These are phyloP conservation scores for Jatropha multifida DNA, from an alignment of 441 rosid genomes.

Conservation along the genomic window DNA sequence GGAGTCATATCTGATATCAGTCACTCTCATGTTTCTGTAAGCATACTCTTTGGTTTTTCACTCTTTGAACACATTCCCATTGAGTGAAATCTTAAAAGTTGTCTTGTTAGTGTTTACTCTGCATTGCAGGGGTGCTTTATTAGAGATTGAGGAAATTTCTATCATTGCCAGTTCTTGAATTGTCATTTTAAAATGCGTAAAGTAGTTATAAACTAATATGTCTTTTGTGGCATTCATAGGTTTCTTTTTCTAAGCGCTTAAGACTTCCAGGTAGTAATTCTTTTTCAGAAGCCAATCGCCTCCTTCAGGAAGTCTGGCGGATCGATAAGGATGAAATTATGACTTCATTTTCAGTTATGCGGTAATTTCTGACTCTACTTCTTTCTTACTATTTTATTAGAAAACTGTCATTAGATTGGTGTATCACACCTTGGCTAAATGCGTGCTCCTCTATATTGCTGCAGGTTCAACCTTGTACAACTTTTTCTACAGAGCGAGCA, in stretches of 20 bases:
- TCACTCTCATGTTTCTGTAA: slow-evolving; percentile 77
- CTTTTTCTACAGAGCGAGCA: slow-evolving; percentile 62
- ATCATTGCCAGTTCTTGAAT: slow-evolving; percentile 17
- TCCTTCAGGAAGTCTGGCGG: slow-evolving; percentile 68
- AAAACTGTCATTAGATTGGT: neutral
- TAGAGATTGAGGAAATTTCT: slow-evolving; percentile 7
- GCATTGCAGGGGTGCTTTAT: slow-evolving; percentile 12
- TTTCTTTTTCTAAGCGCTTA: slow-evolving; percentile 78
- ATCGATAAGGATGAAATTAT: slow-evolving; percentile 78
- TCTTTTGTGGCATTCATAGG: slow-evolving; percentile 44
- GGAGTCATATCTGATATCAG: slow-evolving; percentile 75
- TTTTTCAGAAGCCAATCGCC: slow-evolving; percentile 48
- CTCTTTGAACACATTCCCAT: slow-evolving; percentile 6
- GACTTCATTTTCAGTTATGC: slow-evolving; percentile 85
- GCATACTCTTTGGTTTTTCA: slow-evolving; percentile 26
- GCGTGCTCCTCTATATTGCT: slow-evolving; percentile 26
- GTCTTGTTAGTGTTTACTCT: slow-evolving; percentile 7
- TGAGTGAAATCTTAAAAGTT: neutral
- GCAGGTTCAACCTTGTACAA: slow-evolving; percentile 89
- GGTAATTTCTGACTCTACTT: slow-evolving; percentile 42
- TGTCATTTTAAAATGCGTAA: slow-evolving; percentile 17
- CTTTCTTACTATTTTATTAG: slow-evolving; percentile 14
- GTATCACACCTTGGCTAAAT: slow-evolving; percentile 7
- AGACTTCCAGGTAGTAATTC: slow-evolving; percentile 65
- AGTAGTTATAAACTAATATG: slow-evolving; percentile 21